These are phyloP conservation scores for Solanum hybrid DNA, from an alignment of 305 asterid genomes.

Conservation along the genomic window DNA sequence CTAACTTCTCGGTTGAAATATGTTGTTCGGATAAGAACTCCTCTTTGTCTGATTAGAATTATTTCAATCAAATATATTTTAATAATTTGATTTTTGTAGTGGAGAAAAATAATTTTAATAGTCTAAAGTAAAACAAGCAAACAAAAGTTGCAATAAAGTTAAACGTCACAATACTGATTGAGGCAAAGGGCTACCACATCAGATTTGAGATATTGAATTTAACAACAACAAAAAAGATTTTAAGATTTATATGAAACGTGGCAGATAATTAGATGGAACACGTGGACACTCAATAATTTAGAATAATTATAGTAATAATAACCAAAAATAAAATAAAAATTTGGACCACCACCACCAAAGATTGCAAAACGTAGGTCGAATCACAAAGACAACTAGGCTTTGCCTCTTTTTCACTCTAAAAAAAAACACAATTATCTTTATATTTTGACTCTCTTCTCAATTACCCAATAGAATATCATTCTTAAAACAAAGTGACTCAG, in stretches of 20 bases:
- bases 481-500: background rate
- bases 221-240: background rate
- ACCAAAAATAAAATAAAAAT: background rate
- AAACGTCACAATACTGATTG: slow-evolving; percentile 1
- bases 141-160: background rate
- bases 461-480: background rate
- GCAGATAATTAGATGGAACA: background rate
- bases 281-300: slow-evolving; percentile 12
- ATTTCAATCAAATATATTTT: background rate
- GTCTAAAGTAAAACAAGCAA: background rate
- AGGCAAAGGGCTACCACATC: background rate
- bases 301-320: background rate
- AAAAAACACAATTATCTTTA: background rate
- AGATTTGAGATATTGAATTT: background rate
- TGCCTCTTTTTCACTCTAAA: slow-evolving; percentile 20
- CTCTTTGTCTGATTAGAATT: background rate
- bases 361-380: slow-evolving; percentile 8
- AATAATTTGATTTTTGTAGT: background rate
- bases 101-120: background rate
- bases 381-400: slow-evolving; percentile 17
- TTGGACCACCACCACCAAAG: slow-evolving; percentile 9
- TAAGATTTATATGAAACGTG: background rate
- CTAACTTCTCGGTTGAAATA: background rate
- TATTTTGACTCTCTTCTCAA: background rate
- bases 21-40: background rate